These are phyloP conservation scores for Neurospora sp. DNA, from an alignment of 495 filamentous ascomycete species.

Conservation along the genomic window DNA sequence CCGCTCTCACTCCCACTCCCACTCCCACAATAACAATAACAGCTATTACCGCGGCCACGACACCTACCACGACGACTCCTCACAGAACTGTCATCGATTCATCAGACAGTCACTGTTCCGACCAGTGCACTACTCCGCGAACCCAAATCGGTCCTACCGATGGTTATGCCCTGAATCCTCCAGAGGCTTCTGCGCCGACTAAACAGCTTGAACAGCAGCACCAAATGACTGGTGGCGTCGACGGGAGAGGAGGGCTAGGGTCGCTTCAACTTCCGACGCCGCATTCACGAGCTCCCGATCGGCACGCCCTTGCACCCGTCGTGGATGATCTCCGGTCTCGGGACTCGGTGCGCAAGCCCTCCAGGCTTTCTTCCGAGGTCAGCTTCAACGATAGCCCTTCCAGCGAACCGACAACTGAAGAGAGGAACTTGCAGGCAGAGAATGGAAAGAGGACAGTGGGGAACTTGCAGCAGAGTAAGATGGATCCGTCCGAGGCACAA, in stretches of 20 bases:
- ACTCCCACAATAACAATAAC: not conserved
- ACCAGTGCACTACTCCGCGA: not conserved
- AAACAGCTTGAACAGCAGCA: slow-evolving; percentile 1
- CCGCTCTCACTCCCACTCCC: not conserved
- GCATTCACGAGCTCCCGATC: not conserved
- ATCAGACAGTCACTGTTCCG: not conserved
- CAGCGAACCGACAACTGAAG: not conserved
- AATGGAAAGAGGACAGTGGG: not conserved
- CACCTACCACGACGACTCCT: not conserved
- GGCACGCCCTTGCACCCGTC: not conserved
- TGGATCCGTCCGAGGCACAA: slow-evolving; percentile 16
- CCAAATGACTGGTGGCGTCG: slow-evolving; percentile 18
- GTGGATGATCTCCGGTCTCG: not conserved
- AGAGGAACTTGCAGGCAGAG: not conserved
- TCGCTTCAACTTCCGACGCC: slow-evolving; percentile 7
- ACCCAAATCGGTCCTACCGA: not conserved
- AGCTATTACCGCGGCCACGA: not conserved
- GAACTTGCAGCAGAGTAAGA: not conserved
- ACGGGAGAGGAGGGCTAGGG: slow-evolving; percentile 10
- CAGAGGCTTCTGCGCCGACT: slow-evolving; percentile 1
- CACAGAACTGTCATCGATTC: not conserved
- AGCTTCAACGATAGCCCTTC: not conserved
- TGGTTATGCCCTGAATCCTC: slow-evolving; percentile 11
- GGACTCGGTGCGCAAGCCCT: not conserved
- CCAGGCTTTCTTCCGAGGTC: not conserved